Percentiles rank a stretch among this genome's conserved stretches.
Evolutionary conservation across 257 asterid species (phyloP).

Genomic region (Jacaranda mimosifolia): DNA sequence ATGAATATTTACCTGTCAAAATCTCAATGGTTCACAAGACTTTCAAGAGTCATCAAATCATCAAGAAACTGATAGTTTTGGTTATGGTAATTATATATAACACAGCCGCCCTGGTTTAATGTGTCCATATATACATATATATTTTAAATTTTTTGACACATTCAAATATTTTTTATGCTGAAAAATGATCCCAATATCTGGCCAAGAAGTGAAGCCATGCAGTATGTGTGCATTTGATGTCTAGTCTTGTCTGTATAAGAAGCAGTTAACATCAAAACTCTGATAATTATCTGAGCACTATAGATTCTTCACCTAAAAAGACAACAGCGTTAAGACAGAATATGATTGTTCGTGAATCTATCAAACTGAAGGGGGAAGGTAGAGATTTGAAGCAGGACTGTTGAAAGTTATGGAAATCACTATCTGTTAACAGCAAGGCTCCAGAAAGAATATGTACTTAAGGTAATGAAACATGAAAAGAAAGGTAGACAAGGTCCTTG

Average conservation of each 20-base stretch:
- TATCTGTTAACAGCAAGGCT: not conserved
- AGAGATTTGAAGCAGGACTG: not conserved
- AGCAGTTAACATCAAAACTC: not conserved
- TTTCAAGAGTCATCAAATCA: no score
- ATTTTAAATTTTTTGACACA: not conserved
- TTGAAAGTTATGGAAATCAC: not conserved
- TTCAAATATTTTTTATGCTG: slow-evolving; percentile 15
- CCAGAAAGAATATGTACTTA: not conserved
- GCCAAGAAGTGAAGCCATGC: slow-evolving; percentile 7
- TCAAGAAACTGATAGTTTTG: not conserved
- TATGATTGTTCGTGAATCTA: not conserved
- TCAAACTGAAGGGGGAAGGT: not conserved
- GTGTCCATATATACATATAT: not conserved
- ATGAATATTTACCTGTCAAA: no score
- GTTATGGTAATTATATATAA: not conserved
- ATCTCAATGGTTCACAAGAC: no score
- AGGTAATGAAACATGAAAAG: not conserved
- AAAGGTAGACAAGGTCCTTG: not conserved
- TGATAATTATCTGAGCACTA: not conserved
- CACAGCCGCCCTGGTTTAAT: slow-evolving; percentile 14
- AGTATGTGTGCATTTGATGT: not conserved
- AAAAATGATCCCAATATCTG: not conserved
- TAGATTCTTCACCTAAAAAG: slow-evolving; percentile 1
- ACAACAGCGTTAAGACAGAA: slow-evolving; percentile 28
- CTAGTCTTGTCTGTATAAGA: slow-evolving; percentile 6